phyloP scores from a whole-genome alignment of 371 early-diverging fungal genomes.

The Parasitella parasitica region DNA sequence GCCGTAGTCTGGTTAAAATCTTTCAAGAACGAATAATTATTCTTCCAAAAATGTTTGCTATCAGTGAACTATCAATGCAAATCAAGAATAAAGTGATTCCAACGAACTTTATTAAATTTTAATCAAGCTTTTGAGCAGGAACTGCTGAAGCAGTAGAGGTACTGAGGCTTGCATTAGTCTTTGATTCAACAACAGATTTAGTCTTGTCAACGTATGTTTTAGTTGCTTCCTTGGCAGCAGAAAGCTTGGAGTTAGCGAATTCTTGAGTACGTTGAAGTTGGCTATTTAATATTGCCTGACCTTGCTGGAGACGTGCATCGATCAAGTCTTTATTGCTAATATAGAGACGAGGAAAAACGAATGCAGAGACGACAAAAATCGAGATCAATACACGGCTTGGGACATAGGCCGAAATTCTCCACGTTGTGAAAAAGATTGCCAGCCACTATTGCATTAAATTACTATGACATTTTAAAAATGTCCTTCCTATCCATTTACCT shows the following conservation, averaged over 20 bases:
- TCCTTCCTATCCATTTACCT: conserved; percentile 6
- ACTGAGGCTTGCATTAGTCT: background rate
- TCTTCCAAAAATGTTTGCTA: too few relatives aligned
- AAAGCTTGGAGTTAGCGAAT: background rate
- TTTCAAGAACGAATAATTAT: conserved; percentile 15
- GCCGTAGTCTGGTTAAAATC: too few relatives aligned
- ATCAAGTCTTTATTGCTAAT: conserved; percentile 31
- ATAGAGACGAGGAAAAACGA: conserved; percentile 33
- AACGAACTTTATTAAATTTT: too few relatives aligned
- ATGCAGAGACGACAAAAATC: conserved; percentile 21
- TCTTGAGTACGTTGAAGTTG: background rate
- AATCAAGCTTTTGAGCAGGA: conserved; percentile 5
- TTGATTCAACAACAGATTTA: background rate
- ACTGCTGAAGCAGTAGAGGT: background rate
- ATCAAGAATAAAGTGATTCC: too few relatives aligned
- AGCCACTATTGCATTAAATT: conserved; percentile 20
- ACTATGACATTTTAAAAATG: background rate
- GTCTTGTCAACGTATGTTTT: background rate
- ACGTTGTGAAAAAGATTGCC: conserved; percentile 25
- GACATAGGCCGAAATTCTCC: conserved; percentile 27
- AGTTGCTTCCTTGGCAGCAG: background rate
- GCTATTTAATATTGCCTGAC: conserved; percentile 16
- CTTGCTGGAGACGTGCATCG: conserved; percentile 36
- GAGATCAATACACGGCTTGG: conserved; percentile 22
- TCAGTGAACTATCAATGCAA: too few relatives aligned